These are phyloP conservation scores for Penstemon davidsonii DNA, from an alignment of 257 asterid genomes.

Conservation along the genomic window DNA sequence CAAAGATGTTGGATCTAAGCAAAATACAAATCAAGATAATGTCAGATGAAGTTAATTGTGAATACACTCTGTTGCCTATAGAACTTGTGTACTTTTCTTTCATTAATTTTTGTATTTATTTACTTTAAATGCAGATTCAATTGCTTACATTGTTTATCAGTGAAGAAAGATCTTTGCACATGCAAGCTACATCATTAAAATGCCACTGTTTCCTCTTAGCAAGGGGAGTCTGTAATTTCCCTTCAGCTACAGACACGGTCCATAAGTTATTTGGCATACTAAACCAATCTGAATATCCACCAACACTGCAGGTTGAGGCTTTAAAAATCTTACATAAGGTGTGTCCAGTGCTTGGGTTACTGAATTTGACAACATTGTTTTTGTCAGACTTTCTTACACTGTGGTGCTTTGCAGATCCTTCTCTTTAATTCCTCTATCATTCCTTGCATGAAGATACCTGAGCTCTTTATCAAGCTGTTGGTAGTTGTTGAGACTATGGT, in stretches of 20 bases:
- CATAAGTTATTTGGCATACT: conserved; percentile 48
- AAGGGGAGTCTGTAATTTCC: conserved; percentile 46
- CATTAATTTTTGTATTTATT: conserved; percentile 23
- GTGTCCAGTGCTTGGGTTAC: conserved; percentile 27
- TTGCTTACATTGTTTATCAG: conserved; percentile 54
- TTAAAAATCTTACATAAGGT: conserved; percentile 70
- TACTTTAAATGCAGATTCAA: conserved; percentile 49
- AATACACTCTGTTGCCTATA: conserved; percentile 4
- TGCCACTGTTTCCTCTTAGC: conserved; percentile 53
- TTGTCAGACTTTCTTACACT: conserved; percentile 23
- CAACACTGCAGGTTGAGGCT: conserved; percentile 54
- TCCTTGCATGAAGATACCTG: conserved; percentile 50
- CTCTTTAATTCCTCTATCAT: conserved; percentile 36
- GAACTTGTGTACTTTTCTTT: conserved; percentile 1
- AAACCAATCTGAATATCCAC: conserved; percentile 46
- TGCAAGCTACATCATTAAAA: conserved; percentile 61
- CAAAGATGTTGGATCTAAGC: conserved; percentile 10
- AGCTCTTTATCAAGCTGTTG: conserved; percentile 45
- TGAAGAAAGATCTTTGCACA: conserved; percentile 48
- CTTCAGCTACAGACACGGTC: conserved; percentile 38
- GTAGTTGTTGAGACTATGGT: conserved; percentile 37
- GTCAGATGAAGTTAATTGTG: conserved; percentile 17
- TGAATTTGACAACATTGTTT: conserved; percentile 24
- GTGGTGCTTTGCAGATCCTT: conserved; percentile 53
- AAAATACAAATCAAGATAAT: conserved; percentile 1